Evolutionary conservation across 169 alveolate species (phyloP), one percentile per base, ranked within the genome.

Genomic region (Cryptosporidium meleagridis): DNA sequence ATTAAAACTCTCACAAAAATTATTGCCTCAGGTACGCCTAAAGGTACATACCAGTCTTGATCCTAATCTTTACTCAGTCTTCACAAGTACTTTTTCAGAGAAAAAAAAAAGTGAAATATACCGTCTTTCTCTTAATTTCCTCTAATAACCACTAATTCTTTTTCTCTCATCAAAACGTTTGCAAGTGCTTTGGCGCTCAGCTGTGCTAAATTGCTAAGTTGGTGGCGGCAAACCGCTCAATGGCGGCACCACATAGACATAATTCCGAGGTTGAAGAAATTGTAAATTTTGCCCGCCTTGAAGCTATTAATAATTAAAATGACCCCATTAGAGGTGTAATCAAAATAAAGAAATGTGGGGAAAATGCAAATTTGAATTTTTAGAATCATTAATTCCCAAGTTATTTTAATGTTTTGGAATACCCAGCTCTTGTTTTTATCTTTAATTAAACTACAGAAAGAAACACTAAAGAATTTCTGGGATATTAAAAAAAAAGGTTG

Each of bases 211-310:
- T 31, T 65, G 72, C 72, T 65, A 33, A 33, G 72, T 45, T 65
- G 72, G 44, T 31, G 72, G 72, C 72, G 72, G 52, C 29, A 65
- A 65, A 33, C 23, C 72, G 23, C 23, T n/a, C 7, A 12, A 2
- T 31, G 72, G 72, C 72, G 72, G 33, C 72, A 31, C 23, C 18
- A 29, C 23, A 65, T 65, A 65, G 72, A 65, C 72, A 65, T 33
- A 65, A 37, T 65, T 65, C 72, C 72, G 72, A 65, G 72, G 10
- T 7, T 65, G 53, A 65, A 31, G 16, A 33, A 65, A 65, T 65
- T 65, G 8, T 65, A 33, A 55, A 3, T 10, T 48, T 1, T 65
- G 3, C 72, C 72, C 72, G 72, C 72, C 51, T 5, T 9, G 5
- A 55, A 55, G 12, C 26, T 37, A 3, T 7, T n/a, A n/a, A 21